A percentile compares a stretch with the other conserved stretches of the same genome.
Evolutionary conservation across 1,139 yeast species (phyloP).

Genomic region (Lodderomyces oxycetoniae): DNA sequence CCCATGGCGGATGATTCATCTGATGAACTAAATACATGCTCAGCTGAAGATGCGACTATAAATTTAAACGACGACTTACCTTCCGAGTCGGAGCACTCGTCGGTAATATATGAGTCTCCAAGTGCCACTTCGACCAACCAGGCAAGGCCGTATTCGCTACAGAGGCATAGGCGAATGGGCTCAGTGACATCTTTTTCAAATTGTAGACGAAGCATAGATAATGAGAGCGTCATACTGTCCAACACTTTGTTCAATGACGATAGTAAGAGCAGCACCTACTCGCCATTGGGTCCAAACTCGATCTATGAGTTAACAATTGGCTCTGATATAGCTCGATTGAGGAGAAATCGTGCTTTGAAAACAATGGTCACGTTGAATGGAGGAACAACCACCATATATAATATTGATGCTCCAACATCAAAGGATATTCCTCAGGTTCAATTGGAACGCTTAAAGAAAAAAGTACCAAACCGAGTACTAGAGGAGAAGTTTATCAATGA

Average conservation of each 20-base stretch:
- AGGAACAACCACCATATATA: constrained; percentile 35
- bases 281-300: constrained; percentile 76
- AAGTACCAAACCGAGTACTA: constrained; percentile 47
- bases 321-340: constrained; percentile 44
- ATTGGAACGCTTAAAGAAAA: constrained; percentile 52
- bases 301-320: constrained; percentile 68
- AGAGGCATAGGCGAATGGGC: constrained; percentile 18
- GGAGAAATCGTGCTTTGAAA: constrained; percentile 29
- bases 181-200: constrained; percentile 23
- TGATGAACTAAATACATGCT: constrained; percentile 18
- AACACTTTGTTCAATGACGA: constrained; percentile 27
- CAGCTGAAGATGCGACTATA: constrained; percentile 28
- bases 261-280: constrained; percentile 26
- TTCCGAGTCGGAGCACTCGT: constrained; percentile 22
- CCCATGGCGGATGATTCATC: constrained; percentile 14
- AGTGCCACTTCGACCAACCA: constrained; percentile 2
- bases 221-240: constrained; percentile 32
- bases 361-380: constrained; percentile 38
- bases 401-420: constrained; percentile 65
- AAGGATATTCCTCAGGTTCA: constrained; percentile 83
- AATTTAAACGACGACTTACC: constrained; percentile 39
- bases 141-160: too few relatives aligned
- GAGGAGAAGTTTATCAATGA: constrained; percentile 39
- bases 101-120: too few relatives aligned
- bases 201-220: constrained; percentile 30